These are phyloP conservation scores for Calycina marina DNA, from an alignment of 2,329 filamentous ascomycete genomes.

Conservation along the genomic window DNA sequence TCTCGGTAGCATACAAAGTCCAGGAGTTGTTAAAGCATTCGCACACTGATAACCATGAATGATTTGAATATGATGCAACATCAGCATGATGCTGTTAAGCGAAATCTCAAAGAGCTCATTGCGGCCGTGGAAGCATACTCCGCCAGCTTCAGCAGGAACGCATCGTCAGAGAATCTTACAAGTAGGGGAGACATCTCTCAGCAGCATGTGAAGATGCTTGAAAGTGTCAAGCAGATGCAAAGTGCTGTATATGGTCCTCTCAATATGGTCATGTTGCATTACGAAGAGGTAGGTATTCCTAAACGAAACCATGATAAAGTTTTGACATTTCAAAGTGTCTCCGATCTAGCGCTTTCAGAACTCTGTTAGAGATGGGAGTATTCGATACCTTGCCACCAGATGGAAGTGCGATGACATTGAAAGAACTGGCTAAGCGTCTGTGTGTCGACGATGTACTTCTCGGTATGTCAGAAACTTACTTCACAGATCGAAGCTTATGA, in stretches of 20 bases:
- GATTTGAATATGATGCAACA: constrained; percentile 1
- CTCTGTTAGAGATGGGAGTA: constrained; percentile 15
- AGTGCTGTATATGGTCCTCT: constrained; percentile 11
- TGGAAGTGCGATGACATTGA: constrained; percentile 9
- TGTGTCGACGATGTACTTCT: constrained; percentile 14
- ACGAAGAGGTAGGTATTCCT: constrained; percentile 13
- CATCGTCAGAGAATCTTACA: constrained; percentile 2
- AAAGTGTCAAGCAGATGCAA: constrained; percentile 9
- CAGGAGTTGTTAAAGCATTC: too few species aligned
- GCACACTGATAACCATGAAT: constrained; percentile 1
- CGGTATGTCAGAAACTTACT: too few species aligned
- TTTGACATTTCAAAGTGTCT: neutral
- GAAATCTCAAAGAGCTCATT: constrained; percentile 7
- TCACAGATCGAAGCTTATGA: too few species aligned
- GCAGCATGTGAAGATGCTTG: constrained; percentile 5
- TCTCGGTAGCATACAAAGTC: too few species aligned
- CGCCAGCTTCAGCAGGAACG: constrained; percentile 5
- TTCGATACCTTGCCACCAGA: constrained; percentile 13
- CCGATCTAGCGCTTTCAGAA: constrained; percentile 7
- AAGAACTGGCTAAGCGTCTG: constrained; percentile 10
- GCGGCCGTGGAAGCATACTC: constrained; percentile 8
- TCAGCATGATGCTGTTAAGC: constrained; percentile 9
- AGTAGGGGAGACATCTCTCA: constrained; percentile 6
- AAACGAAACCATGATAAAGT: too few species aligned
- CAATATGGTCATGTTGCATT: constrained; percentile 11